Evolutionary conservation across 305 asterid species (phyloP), one percentile per base, ranked within the genome.

Genomic region (Petunia hybrid): DNA sequence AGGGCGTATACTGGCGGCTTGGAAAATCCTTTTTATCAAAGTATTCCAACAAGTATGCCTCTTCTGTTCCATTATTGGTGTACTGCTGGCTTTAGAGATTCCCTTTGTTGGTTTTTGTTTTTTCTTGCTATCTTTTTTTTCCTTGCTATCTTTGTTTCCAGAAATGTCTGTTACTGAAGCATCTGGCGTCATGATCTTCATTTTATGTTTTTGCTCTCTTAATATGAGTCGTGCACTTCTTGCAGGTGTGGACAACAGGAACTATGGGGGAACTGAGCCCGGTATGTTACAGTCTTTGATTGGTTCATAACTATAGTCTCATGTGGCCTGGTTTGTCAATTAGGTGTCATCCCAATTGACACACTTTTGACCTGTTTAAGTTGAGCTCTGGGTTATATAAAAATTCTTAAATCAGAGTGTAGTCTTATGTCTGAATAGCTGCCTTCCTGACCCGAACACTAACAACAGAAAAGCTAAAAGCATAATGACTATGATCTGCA

Each of bases 261-360:
- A 93, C 97, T 81, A 90, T 94, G 97, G 98, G 97, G 84, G 98
- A 94, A 82, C 92, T 93, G 78, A 91, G 90, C 80, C 98, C 98
- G 57, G 97, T 92, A 85, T 56, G 89, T 81, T 62, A 22, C 39
- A 74, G 87, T 85, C 60, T 53, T 46, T 40, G 16, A 45, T 35
- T 60, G 81, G 13, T 31, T 36, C 6, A 73, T 35, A 73, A 1
- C 35, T 31, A 46, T 13, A 12, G 14, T 31, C 35, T 35, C 36
- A 73, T 51, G 4, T 73, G 78, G 62, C 78, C 64, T 73, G 36
- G 46, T 35, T 73, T 73, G 51, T 3, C 4, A 51, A 35, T 48
- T 35, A 8, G 59, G 41, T 51, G 4, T 67, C 76, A 8, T 31
- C 42, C 60, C 36, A 73, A 48, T 71, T 31, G 6, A 22, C 78